These are phyloP conservation scores for Tilletia indica DNA, from an alignment of 1,284 basidiomycete species.

Conservation along the genomic window DNA sequence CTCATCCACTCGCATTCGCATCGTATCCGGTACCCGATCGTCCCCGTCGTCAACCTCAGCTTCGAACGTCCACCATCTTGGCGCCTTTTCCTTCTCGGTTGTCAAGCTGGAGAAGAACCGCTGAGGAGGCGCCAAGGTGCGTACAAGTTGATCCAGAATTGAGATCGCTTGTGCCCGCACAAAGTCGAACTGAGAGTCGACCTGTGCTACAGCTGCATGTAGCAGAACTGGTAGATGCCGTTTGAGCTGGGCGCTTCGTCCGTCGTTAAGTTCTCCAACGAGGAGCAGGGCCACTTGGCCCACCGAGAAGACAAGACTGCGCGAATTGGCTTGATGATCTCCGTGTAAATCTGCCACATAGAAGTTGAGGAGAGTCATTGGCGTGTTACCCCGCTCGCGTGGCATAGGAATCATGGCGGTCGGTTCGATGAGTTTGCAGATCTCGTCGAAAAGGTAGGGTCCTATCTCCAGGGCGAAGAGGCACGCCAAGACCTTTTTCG, in stretches of 20 bases:
- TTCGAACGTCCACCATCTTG: constrained; percentile 21
- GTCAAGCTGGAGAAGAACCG: constrained; percentile 22
- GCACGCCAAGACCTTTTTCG: constrained; percentile 78
- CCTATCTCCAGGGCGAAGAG: constrained; percentile 77
- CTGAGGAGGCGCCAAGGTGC: constrained; percentile 32
- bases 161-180: constrained; percentile 71
- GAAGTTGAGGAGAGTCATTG: background rate
- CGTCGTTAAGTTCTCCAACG: constrained; percentile 76
- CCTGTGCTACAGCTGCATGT: constrained; percentile 76
- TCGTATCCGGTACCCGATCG: background rate
- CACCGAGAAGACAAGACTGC: constrained; percentile 62
- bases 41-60: constrained; percentile 23
- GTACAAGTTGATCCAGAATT: constrained; percentile 59
- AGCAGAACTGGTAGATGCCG: constrained; percentile 57
- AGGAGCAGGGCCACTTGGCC: constrained; percentile 86
- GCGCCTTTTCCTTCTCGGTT: constrained; percentile 29
- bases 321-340: background rate
- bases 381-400: constrained; percentile 61
- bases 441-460: constrained; percentile 73
- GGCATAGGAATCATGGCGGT: constrained; percentile 73
- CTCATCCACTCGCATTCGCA: constrained; percentile 1
- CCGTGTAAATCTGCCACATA: constrained; percentile 21
- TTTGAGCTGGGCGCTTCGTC: constrained; percentile 73
- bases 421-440: constrained; percentile 80
- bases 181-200: constrained; percentile 73